Base-by-base conservation (phyloP, 768 basidiomycete genomes). In the Leucosporidium scottii region DNA sequence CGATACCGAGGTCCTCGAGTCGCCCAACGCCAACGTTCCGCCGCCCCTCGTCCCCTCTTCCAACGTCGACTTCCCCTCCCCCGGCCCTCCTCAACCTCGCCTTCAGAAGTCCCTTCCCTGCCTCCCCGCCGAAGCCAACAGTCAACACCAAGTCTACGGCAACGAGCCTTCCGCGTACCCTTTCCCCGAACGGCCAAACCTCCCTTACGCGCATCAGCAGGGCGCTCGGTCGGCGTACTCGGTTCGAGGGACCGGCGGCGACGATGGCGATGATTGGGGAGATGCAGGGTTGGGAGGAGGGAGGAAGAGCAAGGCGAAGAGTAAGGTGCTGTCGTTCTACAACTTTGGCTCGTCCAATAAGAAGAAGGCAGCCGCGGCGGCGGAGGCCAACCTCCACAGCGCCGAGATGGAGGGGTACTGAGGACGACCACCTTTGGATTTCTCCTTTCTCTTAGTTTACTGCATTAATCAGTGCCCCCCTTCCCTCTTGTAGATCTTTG, bases 171-270 rank as follows among this genome's bases (percentile, higher is more conserved):
- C 18, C 17, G 15, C 17, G 15, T 51, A n/a, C 28, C 34, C 31
- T 4, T 64, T 36, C 47, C 44, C 31, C 12, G 21, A 23, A 18
- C 30, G 55, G 25, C n/a, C 23, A 20, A 57, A 57, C n/a, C 36
- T 18, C 7, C 66, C 66, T 1, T 62, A 65, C 58, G 36, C 61
- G 13, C 30, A 64, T 50, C 39, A 55, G 25, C 49, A 23, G 27
- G 69, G 36, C 1, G 57, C 69, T 1, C 59, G 70, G 20, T 71
- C 70, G n/a, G 66, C 66, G 21, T 67, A 71, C 53, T 65, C 70
- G 36, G 57, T 71, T 28, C 55, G 55, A 27, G 66, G 58, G 12
- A 58, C 61, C 5, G 48, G 56, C 5, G 48, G 56, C 30, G 30
- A 18, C 36, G 59, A 25, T 17, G 6, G 20, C 17, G 39, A 48